Evolutionary conservation across 2,329 filamentous ascomycete species (phyloP).

Genomic region (Nothopassalora personata): DNA sequence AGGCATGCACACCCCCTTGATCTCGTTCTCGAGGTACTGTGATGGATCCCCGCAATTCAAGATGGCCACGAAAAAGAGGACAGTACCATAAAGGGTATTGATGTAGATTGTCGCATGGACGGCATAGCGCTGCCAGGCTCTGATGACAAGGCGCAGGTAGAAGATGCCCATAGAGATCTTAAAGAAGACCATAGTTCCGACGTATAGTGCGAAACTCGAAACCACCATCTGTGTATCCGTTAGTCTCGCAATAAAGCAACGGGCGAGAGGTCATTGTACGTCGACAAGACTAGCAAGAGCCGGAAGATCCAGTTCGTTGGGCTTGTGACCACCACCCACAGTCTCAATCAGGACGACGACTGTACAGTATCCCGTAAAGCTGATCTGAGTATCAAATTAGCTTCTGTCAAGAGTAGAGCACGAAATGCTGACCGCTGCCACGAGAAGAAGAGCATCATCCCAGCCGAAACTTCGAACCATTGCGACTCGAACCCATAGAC

Average conservation of each 20-base stretch:
- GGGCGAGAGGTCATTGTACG: background rate
- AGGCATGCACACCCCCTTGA: slow-evolving; percentile 18
- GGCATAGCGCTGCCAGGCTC: slow-evolving; percentile 34
- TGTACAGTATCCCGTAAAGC: slow-evolving; percentile 16
- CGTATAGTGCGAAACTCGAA: slow-evolving; percentile 36
- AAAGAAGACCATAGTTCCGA: slow-evolving; percentile 37
- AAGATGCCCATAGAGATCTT: slow-evolving; percentile 44
- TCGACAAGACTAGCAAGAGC: slow-evolving; percentile 4
- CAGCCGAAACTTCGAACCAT: slow-evolving; percentile 40
- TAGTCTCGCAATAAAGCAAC: background rate
- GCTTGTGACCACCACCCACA: slow-evolving; percentile 5
- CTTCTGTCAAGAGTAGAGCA: background rate
- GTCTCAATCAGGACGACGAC: slow-evolving; percentile 13
- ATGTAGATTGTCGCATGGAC: slow-evolving; percentile 27
- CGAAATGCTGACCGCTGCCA: slow-evolving; percentile 33
- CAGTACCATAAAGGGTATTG: slow-evolving; percentile 33
- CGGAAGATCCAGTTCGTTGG: slow-evolving; percentile 2
- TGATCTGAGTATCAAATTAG: slow-evolving; percentile 11
- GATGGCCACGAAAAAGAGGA: slow-evolving; percentile 28
- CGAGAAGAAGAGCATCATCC: slow-evolving; percentile 40
- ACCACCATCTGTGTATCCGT: slow-evolving; percentile 19
- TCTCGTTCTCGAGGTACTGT: slow-evolving; percentile 17
- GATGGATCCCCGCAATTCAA: slow-evolving; percentile 31
- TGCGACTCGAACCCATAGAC: slow-evolving; percentile 37
- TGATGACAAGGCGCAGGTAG: slow-evolving; percentile 40